Conservation (phyloP, 164 flowering plant genomes). For the Buxus sempervirens region DNA sequence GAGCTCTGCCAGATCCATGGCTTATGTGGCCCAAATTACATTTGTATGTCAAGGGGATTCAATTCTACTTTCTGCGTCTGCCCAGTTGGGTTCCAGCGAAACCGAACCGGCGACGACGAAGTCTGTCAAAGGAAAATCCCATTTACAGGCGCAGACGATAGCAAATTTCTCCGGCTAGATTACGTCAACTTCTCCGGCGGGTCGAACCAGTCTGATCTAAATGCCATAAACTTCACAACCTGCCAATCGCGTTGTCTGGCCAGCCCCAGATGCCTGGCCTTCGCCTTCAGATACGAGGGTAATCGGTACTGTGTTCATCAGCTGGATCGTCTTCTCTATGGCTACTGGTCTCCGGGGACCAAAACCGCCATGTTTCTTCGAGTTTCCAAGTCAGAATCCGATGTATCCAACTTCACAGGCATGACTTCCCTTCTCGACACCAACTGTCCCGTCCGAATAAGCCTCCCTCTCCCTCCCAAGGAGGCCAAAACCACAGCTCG, state of each 20-base stretch:
- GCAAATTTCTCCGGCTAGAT: constrained; percentile 52
- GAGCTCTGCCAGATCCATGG: constrained; percentile 49
- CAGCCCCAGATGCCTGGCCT: constrained; percentile 43
- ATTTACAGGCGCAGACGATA: neutral
- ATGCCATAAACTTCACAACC: constrained; percentile 13
- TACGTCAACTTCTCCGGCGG: constrained; percentile 53
- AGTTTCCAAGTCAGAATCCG: constrained; percentile 40
- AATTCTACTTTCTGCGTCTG: constrained; percentile 37
- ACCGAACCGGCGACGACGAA: neutral
- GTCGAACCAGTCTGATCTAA: constrained; percentile 17
- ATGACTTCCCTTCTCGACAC: constrained; percentile 47
- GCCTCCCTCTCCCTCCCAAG: constrained; percentile 51
- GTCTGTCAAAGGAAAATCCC: constrained; percentile 37
- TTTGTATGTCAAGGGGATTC: constrained; percentile 36
- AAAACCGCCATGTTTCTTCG: constrained; percentile 41
- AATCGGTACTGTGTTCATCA: constrained; percentile 42
- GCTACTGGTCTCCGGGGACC: constrained; percentile 68
- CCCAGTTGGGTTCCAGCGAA: constrained; percentile 46
- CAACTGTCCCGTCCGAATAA: constrained; percentile 47
- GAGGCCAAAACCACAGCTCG: constrained; percentile 42
- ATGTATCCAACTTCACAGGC: constrained; percentile 47
- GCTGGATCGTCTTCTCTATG: constrained; percentile 36
- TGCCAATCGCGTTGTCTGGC: constrained; percentile 37
- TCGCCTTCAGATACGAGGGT: constrained; percentile 47
- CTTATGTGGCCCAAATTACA: constrained; percentile 46